Evolutionary conservation across 768 basidiomycete species (phyloP).

Genomic region (Lactarius psammicola): DNA sequence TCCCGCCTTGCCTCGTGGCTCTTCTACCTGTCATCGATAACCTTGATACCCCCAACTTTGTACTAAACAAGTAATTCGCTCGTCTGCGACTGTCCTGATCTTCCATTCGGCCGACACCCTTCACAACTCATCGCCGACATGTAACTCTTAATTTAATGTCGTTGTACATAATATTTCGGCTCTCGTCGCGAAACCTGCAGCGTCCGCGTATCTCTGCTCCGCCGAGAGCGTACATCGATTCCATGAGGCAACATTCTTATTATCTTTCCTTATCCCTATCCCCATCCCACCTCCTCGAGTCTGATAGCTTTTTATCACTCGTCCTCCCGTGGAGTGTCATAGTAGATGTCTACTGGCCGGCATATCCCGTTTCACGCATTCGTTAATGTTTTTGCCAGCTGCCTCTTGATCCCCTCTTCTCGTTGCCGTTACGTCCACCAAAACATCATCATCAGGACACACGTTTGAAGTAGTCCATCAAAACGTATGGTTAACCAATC

Average conservation of each 20-base stretch:
- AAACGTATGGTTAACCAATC: not conserved
- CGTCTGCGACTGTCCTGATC: slow-evolving; percentile 5
- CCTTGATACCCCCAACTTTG: slow-evolving; percentile 11
- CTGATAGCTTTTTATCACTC: not conserved
- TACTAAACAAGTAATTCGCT: slow-evolving; percentile 15
- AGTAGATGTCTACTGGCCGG: not conserved
- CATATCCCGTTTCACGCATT: not conserved
- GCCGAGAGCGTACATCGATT: slow-evolving; percentile 1
- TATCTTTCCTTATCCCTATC: not conserved
- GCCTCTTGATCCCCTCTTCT: not conserved
- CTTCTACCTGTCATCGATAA: slow-evolving; percentile 17
- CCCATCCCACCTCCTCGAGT: not conserved
- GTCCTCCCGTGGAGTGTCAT: not conserved
- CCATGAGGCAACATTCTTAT: not conserved
- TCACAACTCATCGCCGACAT: slow-evolving; percentile 13
- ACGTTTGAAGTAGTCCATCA: slow-evolving; percentile 4
- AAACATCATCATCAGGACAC: slow-evolving; percentile 2
- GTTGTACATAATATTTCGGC: slow-evolving; percentile 11
- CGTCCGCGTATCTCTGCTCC: slow-evolving; percentile 12
- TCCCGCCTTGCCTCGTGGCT: not conserved
- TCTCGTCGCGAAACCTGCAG: slow-evolving; percentile 15
- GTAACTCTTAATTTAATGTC: not conserved
- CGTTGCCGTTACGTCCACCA: slow-evolving; percentile 8
- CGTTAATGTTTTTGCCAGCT: not conserved
- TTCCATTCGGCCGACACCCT: slow-evolving; percentile 19